Evolutionary conservation across 1,284 basidiomycete species (phyloP).

Genomic region (Chiua sp.): DNA sequence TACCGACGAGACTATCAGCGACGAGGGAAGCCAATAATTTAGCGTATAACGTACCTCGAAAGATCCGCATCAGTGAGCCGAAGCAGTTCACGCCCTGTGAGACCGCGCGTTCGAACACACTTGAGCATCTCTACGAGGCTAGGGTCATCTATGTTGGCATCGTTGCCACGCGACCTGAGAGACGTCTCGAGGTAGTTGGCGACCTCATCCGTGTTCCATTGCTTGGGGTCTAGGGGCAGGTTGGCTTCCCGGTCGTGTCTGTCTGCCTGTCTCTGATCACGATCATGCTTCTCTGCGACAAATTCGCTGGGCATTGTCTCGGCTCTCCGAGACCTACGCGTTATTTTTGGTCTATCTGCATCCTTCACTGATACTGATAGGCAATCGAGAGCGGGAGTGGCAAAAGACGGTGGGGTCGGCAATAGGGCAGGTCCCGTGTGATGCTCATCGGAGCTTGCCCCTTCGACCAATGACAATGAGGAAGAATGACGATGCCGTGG

Average conservation of each 20-base stretch:
- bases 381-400: not conserved
- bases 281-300: not conserved
- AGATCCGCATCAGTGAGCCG: constrained; percentile 34
- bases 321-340: constrained; percentile 11
- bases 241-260: not conserved
- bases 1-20: constrained; percentile 6
- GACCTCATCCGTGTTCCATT: constrained; percentile 31
- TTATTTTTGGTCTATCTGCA: constrained; percentile 1
- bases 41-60: constrained; percentile 19
- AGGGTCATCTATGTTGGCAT: not conserved
- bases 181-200: constrained; percentile 27
- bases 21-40: not conserved
- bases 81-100: constrained; percentile 35
- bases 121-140: constrained; percentile 19
- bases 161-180: constrained; percentile 1
- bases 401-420: constrained; percentile 17
- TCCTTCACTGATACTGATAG: not conserved
- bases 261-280: constrained; percentile 4
- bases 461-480: constrained; percentile 24
- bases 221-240: constrained; percentile 34
- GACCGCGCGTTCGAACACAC: constrained; percentile 22
- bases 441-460: not conserved
- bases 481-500: constrained; percentile 32
- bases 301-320: constrained; percentile 18
- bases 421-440: constrained; percentile 17